Conservation (phyloP, 495 filamentous ascomycete species). For the Diplogelasinospora grovesii region DNA sequence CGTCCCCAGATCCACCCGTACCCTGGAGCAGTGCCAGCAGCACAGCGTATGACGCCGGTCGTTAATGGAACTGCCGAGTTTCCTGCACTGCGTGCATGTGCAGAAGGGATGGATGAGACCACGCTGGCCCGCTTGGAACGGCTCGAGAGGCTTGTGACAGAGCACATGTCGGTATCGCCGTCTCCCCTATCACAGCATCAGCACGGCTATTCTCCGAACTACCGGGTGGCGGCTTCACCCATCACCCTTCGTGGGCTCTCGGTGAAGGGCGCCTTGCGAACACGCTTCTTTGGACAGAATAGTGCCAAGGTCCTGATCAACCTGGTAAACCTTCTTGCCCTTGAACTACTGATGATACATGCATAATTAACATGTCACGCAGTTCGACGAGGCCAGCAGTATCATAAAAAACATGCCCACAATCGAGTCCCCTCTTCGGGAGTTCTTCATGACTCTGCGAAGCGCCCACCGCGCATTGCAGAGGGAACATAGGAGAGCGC, state of each 20-base stretch:
- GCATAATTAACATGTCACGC: constrained; percentile 1
- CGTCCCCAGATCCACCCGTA: too few relatives aligned
- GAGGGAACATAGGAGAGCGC: constrained; percentile 25
- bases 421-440: constrained; percentile 18
- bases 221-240: background rate
- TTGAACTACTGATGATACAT: too few relatives aligned
- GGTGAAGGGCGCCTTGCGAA: background rate
- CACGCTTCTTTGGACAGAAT: background rate
- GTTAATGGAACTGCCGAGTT: too few relatives aligned
- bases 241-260: background rate
- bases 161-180: constrained; percentile 8
- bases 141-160: constrained; percentile 24
- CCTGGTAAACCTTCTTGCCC: constrained; percentile 28
- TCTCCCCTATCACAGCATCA: too few relatives aligned
- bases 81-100: too few relatives aligned
- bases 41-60: too few relatives aligned
- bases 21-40: too few relatives aligned
- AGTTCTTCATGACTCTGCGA: constrained; percentile 24
- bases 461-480: constrained; percentile 27
- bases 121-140: constrained; percentile 26
- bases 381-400: constrained; percentile 35
- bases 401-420: constrained; percentile 26
- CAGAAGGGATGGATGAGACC: constrained; percentile 28
- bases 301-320: constrained; percentile 22
- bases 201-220: too few relatives aligned